Percentiles rank a stretch among this genome's conserved stretches.
phyloP scores from a whole-genome alignment of 495 filamentous ascomycete genomes.

The Aspergillus mulundensis region DNA sequence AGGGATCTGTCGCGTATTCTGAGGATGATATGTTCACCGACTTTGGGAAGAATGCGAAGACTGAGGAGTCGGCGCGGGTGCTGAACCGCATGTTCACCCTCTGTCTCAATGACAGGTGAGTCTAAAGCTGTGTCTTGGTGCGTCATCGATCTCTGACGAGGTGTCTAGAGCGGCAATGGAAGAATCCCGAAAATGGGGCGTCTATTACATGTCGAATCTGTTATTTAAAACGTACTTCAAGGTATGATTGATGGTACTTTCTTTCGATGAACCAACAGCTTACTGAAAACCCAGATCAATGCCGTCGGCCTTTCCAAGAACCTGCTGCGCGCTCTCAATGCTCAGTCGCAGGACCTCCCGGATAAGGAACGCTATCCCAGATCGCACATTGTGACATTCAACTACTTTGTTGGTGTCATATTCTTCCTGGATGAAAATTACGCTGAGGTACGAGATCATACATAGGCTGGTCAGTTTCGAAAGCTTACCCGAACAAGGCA shows the following conservation, averaged over 20 bases:
- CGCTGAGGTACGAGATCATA: slow-evolving; percentile 46
- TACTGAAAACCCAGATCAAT: slow-evolving; percentile 53
- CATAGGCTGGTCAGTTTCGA: neutral
- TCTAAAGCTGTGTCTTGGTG: neutral
- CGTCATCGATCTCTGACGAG: slow-evolving; percentile 16
- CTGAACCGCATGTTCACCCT: slow-evolving; percentile 85
- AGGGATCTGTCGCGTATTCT: slow-evolving; percentile 43
- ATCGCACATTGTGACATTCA: slow-evolving; percentile 90
- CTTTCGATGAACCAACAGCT: neutral
- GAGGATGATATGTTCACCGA: slow-evolving; percentile 75
- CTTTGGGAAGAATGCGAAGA: slow-evolving; percentile 66
- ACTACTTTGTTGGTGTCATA: slow-evolving; percentile 90
- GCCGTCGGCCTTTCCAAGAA: slow-evolving; percentile 86
- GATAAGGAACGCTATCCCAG: slow-evolving; percentile 69
- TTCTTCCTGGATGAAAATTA: slow-evolving; percentile 93
- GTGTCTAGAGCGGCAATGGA: slow-evolving; percentile 68
- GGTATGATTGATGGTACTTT: slow-evolving; percentile 26
- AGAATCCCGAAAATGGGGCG: slow-evolving; percentile 93
- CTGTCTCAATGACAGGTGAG: slow-evolving; percentile 84
- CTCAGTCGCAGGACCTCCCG: slow-evolving; percentile 73
- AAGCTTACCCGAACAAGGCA: slow-evolving; percentile 49
- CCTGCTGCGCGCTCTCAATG: slow-evolving; percentile 73
- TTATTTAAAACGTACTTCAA: slow-evolving; percentile 98
- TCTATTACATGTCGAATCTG: slow-evolving; percentile 88
- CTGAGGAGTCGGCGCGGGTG: slow-evolving; percentile 84